A percentile compares a stretch with the other conserved stretches of the same genome.
Conservation (phyloP, 306 rosid genomes). For the Cucurbita maxima region DNA sequence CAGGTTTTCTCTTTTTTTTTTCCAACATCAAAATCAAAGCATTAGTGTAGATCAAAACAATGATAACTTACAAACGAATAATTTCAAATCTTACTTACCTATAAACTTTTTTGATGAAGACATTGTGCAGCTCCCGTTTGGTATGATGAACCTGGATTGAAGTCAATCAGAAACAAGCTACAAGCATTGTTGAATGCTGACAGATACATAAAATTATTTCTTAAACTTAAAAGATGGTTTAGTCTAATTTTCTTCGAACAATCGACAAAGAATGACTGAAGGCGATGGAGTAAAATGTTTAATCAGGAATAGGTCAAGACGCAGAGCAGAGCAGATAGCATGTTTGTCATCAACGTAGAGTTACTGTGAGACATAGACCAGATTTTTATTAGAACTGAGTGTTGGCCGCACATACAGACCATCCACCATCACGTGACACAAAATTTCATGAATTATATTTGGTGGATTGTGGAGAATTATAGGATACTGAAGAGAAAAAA, state of each 20-base stretch:
- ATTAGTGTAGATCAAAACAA: neutral
- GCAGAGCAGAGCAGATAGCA: neutral
- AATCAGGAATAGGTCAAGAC: neutral
- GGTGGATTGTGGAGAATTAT: neutral
- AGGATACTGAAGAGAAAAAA: neutral
- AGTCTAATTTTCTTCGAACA: neutral
- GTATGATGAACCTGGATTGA: conserved; percentile 24
- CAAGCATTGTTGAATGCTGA: neutral
- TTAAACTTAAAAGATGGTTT: neutral
- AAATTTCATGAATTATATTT: neutral
- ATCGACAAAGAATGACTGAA: neutral
- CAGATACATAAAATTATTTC: neutral
- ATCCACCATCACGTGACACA: neutral
- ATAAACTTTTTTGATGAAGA: conserved; percentile 21
- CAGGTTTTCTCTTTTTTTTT: conserved; percentile 17
- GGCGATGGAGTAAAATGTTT: neutral
- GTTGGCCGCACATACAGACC: neutral
- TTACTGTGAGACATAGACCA: neutral
- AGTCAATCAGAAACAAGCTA: neutral
- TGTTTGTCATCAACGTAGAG: neutral
- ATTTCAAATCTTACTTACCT: conserved; percentile 9
- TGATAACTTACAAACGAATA: neutral
- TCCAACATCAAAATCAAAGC: neutral
- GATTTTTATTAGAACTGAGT: neutral
- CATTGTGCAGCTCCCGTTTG: conserved; percentile 16